A percentile compares a stretch with the other conserved stretches of the same genome.
Conservation (phyloP, 345 rosid genomes). For the Schrenkiella parvula region DNA sequence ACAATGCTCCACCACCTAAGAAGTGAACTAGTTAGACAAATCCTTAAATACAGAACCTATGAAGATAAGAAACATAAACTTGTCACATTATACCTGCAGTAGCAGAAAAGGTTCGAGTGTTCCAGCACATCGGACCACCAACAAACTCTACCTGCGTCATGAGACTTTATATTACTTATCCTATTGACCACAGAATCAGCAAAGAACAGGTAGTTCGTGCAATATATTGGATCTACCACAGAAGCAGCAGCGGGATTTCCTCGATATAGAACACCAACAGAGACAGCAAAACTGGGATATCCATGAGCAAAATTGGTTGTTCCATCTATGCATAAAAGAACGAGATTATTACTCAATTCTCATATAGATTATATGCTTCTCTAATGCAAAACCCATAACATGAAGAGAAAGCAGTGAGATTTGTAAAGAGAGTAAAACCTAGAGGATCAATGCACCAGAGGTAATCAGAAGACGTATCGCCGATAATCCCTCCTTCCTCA, state of each 20-base stretch:
- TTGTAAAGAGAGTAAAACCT: constrained; percentile 47
- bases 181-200: background rate
- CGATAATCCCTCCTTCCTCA: constrained; percentile 90
- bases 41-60: background rate
- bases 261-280: constrained; percentile 79
- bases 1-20: constrained; percentile 92
- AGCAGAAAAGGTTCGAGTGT: constrained; percentile 80
- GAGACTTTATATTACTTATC: background rate
- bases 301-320: constrained; percentile 96
- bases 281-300: constrained; percentile 96
- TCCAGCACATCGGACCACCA: constrained; percentile 97
- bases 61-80: constrained; percentile 2
- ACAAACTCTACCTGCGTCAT: constrained; percentile 81
- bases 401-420: background rate
- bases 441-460: constrained; percentile 98
- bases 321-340: constrained; percentile 52
- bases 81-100: constrained; percentile 56
- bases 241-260: constrained; percentile 88
- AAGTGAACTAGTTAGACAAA: constrained; percentile 19
- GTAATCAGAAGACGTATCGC: constrained; percentile 80
- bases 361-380: background rate
- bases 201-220: background rate
- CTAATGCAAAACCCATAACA: background rate
- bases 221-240: constrained; percentile 52
- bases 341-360: background rate